phyloP scores from a whole-genome alignment of 352 stramenopile genomes.

The Phytophthora quininea region DNA sequence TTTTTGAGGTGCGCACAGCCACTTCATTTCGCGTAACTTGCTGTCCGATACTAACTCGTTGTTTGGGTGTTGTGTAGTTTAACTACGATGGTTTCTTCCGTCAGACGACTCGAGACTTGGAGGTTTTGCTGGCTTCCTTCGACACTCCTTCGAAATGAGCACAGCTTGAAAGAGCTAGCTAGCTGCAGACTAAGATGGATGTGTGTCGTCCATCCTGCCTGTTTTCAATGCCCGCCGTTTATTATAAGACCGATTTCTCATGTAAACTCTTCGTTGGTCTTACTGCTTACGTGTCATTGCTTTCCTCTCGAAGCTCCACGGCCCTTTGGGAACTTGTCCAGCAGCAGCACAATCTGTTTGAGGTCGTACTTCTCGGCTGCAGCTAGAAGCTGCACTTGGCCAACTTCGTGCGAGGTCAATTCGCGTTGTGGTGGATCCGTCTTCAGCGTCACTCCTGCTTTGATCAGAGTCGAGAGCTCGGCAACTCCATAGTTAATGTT shows the following conservation, averaged over 20 bases:
- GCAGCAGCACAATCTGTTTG: slow-evolving; percentile 62
- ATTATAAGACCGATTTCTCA: slow-evolving; percentile 37
- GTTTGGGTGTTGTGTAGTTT: slow-evolving; percentile 48
- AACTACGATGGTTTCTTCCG: slow-evolving; percentile 89
- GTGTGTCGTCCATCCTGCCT: slow-evolving; percentile 27
- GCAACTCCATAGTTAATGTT: slow-evolving; percentile 75
- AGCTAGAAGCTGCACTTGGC: slow-evolving; percentile 63
- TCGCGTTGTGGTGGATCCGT: slow-evolving; percentile 23
- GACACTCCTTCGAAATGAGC: slow-evolving; percentile 21
- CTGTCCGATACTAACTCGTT: background rate
- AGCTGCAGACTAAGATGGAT: slow-evolving; percentile 8
- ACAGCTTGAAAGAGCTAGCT: slow-evolving; percentile 7
- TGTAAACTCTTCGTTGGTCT: slow-evolving; percentile 6
- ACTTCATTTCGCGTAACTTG: background rate
- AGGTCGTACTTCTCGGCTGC: slow-evolving; percentile 82
- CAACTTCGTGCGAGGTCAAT: slow-evolving; percentile 54
- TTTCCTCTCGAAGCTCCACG: slow-evolving; percentile 25
- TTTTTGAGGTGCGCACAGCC: slow-evolving; percentile 78
- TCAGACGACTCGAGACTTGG: slow-evolving; percentile 77
- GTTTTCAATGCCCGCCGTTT: slow-evolving; percentile 36
- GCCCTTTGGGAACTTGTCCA: slow-evolving; percentile 78
- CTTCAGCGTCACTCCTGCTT: slow-evolving; percentile 58
- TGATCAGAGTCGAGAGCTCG: slow-evolving; percentile 66
- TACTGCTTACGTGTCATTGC: slow-evolving; percentile 7
- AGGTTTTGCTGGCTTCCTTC: slow-evolving; percentile 67